phyloP scores from a whole-genome alignment of 2,329 filamentous ascomycete genomes.

The Sclerotiophoma versabilis region DNA sequence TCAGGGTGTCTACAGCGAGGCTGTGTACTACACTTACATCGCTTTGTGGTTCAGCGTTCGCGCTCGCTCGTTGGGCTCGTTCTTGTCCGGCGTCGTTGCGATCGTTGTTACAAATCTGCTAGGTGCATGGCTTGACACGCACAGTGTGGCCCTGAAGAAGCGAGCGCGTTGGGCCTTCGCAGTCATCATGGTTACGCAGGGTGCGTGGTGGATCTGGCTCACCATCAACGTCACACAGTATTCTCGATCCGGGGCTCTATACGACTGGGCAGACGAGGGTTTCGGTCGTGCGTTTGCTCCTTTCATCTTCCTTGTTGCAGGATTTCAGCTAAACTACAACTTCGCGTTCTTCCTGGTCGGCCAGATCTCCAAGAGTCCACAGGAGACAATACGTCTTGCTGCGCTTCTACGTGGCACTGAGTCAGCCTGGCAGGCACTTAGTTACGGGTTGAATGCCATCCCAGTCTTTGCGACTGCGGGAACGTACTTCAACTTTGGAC shows the following conservation, averaged over 20 bases:
- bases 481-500: conserved; percentile 72
- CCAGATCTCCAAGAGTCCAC: conserved; percentile 65
- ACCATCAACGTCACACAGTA: conserved; percentile 69
- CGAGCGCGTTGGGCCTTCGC: conserved; percentile 63
- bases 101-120: conserved; percentile 63
- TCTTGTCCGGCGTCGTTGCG: conserved; percentile 54
- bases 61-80: conserved; percentile 54
- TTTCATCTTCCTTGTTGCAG: conserved; percentile 69
- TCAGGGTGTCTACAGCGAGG: conserved; percentile 15
- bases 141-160: conserved; percentile 59
- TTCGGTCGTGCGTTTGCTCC: conserved; percentile 71
- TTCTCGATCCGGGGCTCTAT: conserved; percentile 60
- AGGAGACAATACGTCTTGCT: conserved; percentile 70
- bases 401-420: conserved; percentile 72
- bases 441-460: conserved; percentile 69
- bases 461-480: conserved; percentile 66
- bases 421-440: conserved; percentile 74
- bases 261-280: conserved; percentile 68
- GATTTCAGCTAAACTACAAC: conserved; percentile 75
- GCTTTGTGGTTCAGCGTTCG: conserved; percentile 61
- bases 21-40: conserved; percentile 53
- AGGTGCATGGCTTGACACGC: conserved; percentile 69
- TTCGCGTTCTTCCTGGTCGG: conserved; percentile 74
- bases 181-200: conserved; percentile 62
- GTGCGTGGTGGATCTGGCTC: conserved; percentile 74